Percentiles rank a stretch among this genome's conserved stretches.
Evolutionary conservation across 495 filamentous ascomycete genomes (phyloP).

Genomic region (Hyaloscypha bicolor): DNA sequence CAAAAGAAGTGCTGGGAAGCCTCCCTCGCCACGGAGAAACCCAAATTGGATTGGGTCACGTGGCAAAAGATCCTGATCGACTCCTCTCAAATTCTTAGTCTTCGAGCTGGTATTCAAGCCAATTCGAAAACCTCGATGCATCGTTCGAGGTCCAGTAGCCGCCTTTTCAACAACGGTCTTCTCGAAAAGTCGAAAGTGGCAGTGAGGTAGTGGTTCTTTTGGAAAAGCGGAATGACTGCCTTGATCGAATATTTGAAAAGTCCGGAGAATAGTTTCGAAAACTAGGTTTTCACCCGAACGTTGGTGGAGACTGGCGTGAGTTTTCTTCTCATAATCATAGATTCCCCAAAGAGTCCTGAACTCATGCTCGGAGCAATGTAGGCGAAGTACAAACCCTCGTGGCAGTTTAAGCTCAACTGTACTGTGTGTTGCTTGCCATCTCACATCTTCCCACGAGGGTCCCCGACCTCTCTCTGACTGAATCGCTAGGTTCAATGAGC

Average conservation of each 20-base stretch:
- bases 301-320: slow-evolving; percentile 67
- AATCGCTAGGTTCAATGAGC: slow-evolving; percentile 72
- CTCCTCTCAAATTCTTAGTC: slow-evolving; percentile 71
- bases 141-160: slow-evolving; percentile 64
- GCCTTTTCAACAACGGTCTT: slow-evolving; percentile 60
- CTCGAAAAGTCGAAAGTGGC: slow-evolving; percentile 74
- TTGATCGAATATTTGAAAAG: slow-evolving; percentile 76
- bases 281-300: slow-evolving; percentile 65
- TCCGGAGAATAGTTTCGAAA: slow-evolving; percentile 64
- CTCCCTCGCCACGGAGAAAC: slow-evolving; percentile 67
- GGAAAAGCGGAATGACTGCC: slow-evolving; percentile 69
- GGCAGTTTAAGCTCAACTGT: slow-evolving; percentile 67
- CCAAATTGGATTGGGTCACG: slow-evolving; percentile 71
- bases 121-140: slow-evolving; percentile 77
- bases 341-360: slow-evolving; percentile 78
- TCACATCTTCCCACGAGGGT: slow-evolving; percentile 76
- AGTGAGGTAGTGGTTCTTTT: slow-evolving; percentile 66
- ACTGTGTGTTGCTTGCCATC: slow-evolving; percentile 67
- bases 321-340: slow-evolving; percentile 75
- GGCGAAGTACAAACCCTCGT: slow-evolving; percentile 65
- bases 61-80: slow-evolving; percentile 64
- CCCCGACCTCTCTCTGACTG: slow-evolving; percentile 67
- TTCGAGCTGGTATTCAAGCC: slow-evolving; percentile 73
- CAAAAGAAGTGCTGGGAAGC: slow-evolving; percentile 66
- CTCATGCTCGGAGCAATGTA: slow-evolving; percentile 71